Evolutionary conservation across 78 protist species (phyloP), one percentile per base, ranked within the genome.

Genomic region (Dictyostelium capitatum): DNA sequence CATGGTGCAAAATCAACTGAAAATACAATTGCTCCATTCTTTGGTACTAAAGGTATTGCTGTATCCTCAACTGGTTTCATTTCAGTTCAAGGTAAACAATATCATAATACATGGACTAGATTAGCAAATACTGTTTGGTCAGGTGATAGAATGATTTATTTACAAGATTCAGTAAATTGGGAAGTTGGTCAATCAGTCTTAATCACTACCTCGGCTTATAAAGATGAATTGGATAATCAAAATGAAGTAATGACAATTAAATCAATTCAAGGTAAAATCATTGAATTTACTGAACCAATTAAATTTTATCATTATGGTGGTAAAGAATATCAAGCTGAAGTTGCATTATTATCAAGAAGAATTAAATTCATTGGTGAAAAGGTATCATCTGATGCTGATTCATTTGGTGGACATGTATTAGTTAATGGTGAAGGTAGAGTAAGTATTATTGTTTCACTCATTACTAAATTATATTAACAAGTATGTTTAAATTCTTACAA

Each of bases 261-360:
- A 1, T 87, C 89, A 17, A 90, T 89, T 48, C 59, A 85, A 59
- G 90, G 74, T n/a, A 51, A 25, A 41, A 41, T 41, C 46, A 28
- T 78, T 28, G 67, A 47, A 37, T 89, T 94, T 20, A 73, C 62
- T 2, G 10, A 25, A 20, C 96, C 96, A 41, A 43, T 91, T 30
- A 65, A 30, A n/a, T 84, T 50, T 23, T 14, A 30, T 10, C 97
- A 97, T 93, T 89, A 54, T 54, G 95, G 90, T 47, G 95, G 70
- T 20, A 50, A 69, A 53, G 98, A 89, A 57, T 97, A 92, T 54
- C 98, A 95, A 62, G 96, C 91, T 4, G 97, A 97, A 75, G 95
- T 96, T 25, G 97, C 89, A 19, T 46, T 94, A 1, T 73, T 96
- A 10, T 37, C 84, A 10, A 57, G 97, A 30, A 46, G 81, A 9